phyloP scores from a whole-genome alignment of 2,329 filamentous ascomycete genomes.

The Trichoderma cornu-damae region DNA sequence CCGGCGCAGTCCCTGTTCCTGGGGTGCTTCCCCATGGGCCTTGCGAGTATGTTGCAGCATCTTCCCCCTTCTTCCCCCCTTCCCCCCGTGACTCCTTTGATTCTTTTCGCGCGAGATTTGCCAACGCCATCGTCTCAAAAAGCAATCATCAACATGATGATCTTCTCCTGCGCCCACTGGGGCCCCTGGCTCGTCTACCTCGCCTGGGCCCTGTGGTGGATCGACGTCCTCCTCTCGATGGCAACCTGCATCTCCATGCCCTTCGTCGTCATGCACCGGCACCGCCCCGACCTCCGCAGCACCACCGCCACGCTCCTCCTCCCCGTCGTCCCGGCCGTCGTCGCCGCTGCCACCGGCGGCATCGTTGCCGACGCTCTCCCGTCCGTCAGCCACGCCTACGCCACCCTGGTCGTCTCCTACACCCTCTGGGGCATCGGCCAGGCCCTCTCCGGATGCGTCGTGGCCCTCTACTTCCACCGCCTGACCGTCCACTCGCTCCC shows the following conservation, averaged over 20 bases:
- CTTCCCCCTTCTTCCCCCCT: neutral
- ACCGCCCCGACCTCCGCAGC: slow-evolving; percentile 44
- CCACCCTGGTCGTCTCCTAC: slow-evolving; percentile 60
- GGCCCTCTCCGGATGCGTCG: slow-evolving; percentile 53
- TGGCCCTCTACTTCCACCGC: slow-evolving; percentile 66
- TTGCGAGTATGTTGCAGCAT: slow-evolving; percentile 51
- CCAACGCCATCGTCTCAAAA: neutral
- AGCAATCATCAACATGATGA: slow-evolving; percentile 61
- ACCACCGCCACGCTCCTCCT: slow-evolving; percentile 63
- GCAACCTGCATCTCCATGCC: slow-evolving; percentile 51
- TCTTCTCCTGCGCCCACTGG: slow-evolving; percentile 59
- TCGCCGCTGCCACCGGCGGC: slow-evolving; percentile 60
- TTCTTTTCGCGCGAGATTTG: too few species aligned
- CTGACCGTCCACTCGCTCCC: slow-evolving; percentile 62
- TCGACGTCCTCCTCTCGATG: slow-evolving; percentile 50
- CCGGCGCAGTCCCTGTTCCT: slow-evolving; percentile 64
- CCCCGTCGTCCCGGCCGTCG: slow-evolving; percentile 61
- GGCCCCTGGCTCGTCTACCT: slow-evolving; percentile 51
- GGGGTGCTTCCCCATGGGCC: slow-evolving; percentile 63
- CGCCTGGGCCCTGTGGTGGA: slow-evolving; percentile 55
- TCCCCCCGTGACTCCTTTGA: neutral
- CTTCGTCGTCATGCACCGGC: slow-evolving; percentile 49
- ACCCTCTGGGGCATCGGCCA: slow-evolving; percentile 63
- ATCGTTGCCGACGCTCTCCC: slow-evolving; percentile 57
- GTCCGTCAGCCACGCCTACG: slow-evolving; percentile 49